Evolutionary conservation across 805 yeast genomes (phyloP).

Genomic region (Aciculoconidium aculeatum): DNA sequence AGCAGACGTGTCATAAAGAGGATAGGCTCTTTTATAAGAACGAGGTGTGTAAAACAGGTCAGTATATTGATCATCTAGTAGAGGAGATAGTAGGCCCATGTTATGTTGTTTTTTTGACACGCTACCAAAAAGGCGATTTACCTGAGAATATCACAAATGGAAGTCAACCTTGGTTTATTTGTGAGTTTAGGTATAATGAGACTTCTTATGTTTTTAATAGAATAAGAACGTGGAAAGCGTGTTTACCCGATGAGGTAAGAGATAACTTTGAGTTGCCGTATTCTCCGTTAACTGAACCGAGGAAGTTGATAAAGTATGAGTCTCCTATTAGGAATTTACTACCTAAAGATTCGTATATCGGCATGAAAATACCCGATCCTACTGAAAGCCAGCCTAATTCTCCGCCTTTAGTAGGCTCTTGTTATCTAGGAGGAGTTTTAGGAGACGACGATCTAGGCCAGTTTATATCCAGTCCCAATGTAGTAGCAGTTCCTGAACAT

Average conservation of each 20-base stretch:
- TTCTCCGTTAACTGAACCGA: conserved; percentile 59
- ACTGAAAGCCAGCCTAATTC: conserved; percentile 71
- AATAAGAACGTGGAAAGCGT: conserved; percentile 97
- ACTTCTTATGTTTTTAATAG: conserved; percentile 85
- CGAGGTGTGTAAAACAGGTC: conserved; percentile 95
- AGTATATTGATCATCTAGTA: conserved; percentile 88
- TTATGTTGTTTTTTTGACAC: conserved; percentile 89
- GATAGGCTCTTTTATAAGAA: conserved; percentile 88
- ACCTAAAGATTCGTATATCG: conserved; percentile 65
- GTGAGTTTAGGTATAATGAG: conserved; percentile 93
- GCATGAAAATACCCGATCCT: conserved; percentile 79
- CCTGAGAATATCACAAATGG: conserved; percentile 52
- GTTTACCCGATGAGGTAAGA: conserved; percentile 94
- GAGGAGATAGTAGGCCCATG: conserved; percentile 90
- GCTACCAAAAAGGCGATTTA: conserved; percentile 93
- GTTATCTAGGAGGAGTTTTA: conserved; percentile 69
- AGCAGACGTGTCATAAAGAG: conserved; percentile 91
- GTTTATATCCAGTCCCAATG: conserved; percentile 41
- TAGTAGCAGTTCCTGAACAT: conserved; percentile 31
- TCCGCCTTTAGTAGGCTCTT: conserved; percentile 93
- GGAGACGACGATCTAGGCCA: conserved; percentile 82
- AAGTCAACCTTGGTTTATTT: conserved; percentile 83
- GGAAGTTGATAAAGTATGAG: conserved; percentile 67
- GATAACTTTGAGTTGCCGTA: conserved; percentile 73
- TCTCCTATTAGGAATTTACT: conserved; percentile 80